Evolutionary conservation across 306 rosid genomes (phyloP), one percentile per base, ranked within the genome.

Genomic region (Senna tora): DNA sequence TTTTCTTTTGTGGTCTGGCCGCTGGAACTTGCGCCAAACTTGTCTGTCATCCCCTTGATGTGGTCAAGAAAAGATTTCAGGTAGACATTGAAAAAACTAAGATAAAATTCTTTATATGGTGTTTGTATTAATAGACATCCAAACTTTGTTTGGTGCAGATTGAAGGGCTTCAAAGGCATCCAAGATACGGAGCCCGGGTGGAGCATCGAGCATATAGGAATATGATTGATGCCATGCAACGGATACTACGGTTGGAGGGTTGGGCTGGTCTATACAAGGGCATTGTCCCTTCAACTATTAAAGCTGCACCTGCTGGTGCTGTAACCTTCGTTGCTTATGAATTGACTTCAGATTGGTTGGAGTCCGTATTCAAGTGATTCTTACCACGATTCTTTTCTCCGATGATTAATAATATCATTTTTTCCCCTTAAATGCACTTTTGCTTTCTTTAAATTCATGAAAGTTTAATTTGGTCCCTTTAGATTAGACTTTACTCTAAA

Each of bases 1-100:
- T 87, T 79, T 83, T 91, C 67, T 32, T 94, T 38, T 91, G 97
- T 74, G 98, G 97, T 64, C 79, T 94, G 77, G 96, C 92, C 0
- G 91, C 98, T 32, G 97, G 98, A 47, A 94, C 96, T 58, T 94
- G 92, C 77, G 98, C 97, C 57, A 94, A 91, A 79, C 95, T 91
- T 67, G 95, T 89, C 67, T 94, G 98, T 63, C 98, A 94, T 87
- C 98, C 98, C 15, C 97, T 94, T 73, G 97, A 91, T 79, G 98
- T 94, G 28, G 97, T 94, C 75, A 94, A 94, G 80, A 94, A 94
- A 85, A 89, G 98, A 79, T 94, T 94, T 80, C 96, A 94, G 97
- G 98, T 89, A 79, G 72, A 64, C 66, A 30, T 74, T 25, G 30
- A 25, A 25, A 25, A 25, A 25, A 25, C 30, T 25, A 1, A 3